A percentile compares a stretch with the other conserved stretches of the same genome.
Evolutionary conservation across 106 monocot species (phyloP).

Genomic region (Dioscorea alata): DNA sequence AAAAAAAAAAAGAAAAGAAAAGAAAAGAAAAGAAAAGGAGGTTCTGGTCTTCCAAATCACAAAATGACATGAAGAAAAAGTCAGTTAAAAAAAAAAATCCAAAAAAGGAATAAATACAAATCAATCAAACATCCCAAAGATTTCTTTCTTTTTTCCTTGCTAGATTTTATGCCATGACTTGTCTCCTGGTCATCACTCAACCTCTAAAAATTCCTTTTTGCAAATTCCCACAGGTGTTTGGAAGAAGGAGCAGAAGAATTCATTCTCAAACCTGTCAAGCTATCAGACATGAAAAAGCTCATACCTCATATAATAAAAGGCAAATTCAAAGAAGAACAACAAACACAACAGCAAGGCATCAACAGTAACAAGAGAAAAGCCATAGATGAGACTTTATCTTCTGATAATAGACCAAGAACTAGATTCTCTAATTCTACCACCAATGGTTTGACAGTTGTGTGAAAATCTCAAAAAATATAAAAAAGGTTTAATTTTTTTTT

Average conservation of each 20-base stretch:
- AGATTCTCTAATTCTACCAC: conserved; percentile 30
- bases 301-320: conserved; percentile 70
- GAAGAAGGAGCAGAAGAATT: conserved; percentile 95
- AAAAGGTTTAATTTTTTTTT: conserved; percentile 5
- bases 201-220: too few relatives aligned
- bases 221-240: conserved; percentile 55
- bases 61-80: neutral
- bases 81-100: conserved; percentile 7
- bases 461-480: conserved; percentile 9
- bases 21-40: too few relatives aligned
- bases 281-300: conserved; percentile 79
- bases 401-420: conserved; percentile 55
- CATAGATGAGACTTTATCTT: conserved; percentile 47
- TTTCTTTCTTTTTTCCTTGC: conserved; percentile 26
- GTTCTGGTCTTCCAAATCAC: neutral
- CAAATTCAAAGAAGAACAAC: conserved; percentile 34
- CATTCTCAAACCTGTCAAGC: conserved; percentile 83
- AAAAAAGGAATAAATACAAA: conserved; percentile 23
- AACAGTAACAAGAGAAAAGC: conserved; percentile 19
- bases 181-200: neutral
- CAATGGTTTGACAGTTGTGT: conserved; percentile 27
- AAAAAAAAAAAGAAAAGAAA: too few relatives aligned
- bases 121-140: conserved; percentile 23
- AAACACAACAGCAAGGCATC: neutral
- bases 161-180: conserved; percentile 28